Conservation (phyloP, 352 stramenopile genomes). For the Lagenidium sp. region DNA sequence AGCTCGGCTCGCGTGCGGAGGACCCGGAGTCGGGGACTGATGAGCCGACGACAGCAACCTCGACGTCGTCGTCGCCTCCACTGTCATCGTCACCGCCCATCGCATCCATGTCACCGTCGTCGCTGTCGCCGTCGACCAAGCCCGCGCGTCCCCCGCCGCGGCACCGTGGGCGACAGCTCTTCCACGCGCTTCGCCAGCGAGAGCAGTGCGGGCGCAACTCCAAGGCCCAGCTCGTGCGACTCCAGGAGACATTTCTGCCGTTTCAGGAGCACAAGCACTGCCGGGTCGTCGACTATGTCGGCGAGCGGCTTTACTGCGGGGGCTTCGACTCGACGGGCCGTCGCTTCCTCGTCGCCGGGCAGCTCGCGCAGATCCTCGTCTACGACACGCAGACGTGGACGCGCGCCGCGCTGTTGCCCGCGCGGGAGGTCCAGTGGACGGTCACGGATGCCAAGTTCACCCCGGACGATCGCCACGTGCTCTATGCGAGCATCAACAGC, state of each 20-base stretch:
- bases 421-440: constrained; percentile 73
- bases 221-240: constrained; percentile 49
- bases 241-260: constrained; percentile 77
- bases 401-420: constrained; percentile 31
- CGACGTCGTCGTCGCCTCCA: no score
- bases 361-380: constrained; percentile 53
- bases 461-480: constrained; percentile 48
- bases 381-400: constrained; percentile 74
- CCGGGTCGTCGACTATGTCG: constrained; percentile 53
- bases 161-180: constrained; percentile 27
- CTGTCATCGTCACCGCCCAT: no score
- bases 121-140: no score
- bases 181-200: constrained; percentile 51
- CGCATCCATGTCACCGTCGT: no score
- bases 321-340: constrained; percentile 64
- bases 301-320: constrained; percentile 70
- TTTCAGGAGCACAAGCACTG: constrained; percentile 77
- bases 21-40: no score
- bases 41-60: no score
- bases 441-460: constrained; percentile 82
- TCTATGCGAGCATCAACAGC: constrained; percentile 80
- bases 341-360: constrained; percentile 60
- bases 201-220: constrained; percentile 57
- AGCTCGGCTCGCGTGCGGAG: no score
- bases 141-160: no score